Evolutionary conservation across 352 stramenopile species (phyloP).

Genomic region (Phytopythium delawarense): DNA sequence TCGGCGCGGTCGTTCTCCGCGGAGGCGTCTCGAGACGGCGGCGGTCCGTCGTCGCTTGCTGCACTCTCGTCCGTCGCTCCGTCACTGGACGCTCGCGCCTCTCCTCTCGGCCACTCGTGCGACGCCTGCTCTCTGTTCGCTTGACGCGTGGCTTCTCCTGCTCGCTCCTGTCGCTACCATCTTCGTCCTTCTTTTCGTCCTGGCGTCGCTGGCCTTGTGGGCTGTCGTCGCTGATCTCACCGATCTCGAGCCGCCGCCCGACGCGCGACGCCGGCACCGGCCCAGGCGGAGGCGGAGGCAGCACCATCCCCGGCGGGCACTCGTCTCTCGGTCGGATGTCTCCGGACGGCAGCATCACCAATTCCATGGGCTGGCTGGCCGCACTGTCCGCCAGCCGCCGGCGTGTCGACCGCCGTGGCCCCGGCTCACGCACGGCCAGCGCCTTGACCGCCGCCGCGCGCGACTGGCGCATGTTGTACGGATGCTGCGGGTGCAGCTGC

Average conservation of each 20-base stretch:
- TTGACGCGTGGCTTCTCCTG: constrained; percentile 3
- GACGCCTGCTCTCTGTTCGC: constrained; percentile 8
- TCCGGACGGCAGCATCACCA: constrained; percentile 56
- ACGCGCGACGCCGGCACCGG: neutral
- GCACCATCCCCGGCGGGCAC: constrained; percentile 35
- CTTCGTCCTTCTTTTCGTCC: constrained; percentile 2
- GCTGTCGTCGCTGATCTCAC: constrained; percentile 1
- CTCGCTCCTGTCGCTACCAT: constrained; percentile 3
- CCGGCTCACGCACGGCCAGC: neutral
- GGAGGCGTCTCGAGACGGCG: neutral
- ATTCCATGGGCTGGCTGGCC: constrained; percentile 38
- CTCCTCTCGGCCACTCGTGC: too few relatives aligned
- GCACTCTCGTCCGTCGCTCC: neutral
- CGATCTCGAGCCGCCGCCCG: neutral
- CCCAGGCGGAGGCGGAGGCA: constrained; percentile 14
- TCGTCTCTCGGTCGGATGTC: constrained; percentile 60
- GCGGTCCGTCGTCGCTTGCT: neutral
- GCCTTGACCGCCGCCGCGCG: neutral
- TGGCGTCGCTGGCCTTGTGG: neutral
- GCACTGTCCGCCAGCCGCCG: neutral
- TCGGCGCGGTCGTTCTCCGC: neutral
- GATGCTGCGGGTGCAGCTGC: constrained; percentile 32
- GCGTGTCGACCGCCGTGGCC: neutral
- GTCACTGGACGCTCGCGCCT: neutral
- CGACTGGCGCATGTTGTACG: constrained; percentile 27